Conservation (phyloP, 768 basidiomycete genomes). For the Mycena rebaudengoi region DNA sequence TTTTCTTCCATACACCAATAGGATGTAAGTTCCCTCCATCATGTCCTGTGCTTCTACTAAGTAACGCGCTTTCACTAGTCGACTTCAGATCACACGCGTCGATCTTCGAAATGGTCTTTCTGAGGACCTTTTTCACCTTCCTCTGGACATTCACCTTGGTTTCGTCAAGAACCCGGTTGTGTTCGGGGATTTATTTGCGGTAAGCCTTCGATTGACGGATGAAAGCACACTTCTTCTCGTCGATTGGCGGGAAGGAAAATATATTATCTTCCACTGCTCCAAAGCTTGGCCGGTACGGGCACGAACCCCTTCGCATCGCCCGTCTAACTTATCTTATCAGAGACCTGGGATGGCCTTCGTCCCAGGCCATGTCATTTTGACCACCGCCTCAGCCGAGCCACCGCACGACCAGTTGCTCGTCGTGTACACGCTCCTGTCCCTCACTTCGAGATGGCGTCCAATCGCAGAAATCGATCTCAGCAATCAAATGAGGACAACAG, state of each 20-base stretch:
- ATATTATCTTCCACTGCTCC: not conserved
- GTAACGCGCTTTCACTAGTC: not conserved
- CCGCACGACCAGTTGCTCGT: not conserved
- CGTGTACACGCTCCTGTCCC: not conserved
- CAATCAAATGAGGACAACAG: too few species aligned
- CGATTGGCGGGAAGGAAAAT: not conserved
- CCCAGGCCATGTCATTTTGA: not conserved
- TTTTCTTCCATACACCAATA: too few species aligned
- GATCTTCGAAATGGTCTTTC: not conserved
- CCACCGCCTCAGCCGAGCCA: not conserved
- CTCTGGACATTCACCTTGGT: not conserved
- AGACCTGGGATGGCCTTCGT: not conserved
- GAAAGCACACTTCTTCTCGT: not conserved
- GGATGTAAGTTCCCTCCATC: not conserved
- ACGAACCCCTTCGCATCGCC: not conserved
- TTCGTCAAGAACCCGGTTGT: not conserved
- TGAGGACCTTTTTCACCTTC: not conserved
- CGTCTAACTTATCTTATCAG: not conserved
- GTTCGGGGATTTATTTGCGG: not conserved
- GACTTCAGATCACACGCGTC: not conserved
- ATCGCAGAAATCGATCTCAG: too few species aligned
- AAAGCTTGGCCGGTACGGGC: not conserved
- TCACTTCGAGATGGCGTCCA: too few species aligned
- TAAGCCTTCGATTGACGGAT: not conserved
- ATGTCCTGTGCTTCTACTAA: not conserved